Percentiles rank a stretch among this genome's conserved stretches.
phyloP scores from a whole-genome alignment of 2,329 filamentous ascomycete genomes.

The Paracorniculantispora psalliotae region DNA sequence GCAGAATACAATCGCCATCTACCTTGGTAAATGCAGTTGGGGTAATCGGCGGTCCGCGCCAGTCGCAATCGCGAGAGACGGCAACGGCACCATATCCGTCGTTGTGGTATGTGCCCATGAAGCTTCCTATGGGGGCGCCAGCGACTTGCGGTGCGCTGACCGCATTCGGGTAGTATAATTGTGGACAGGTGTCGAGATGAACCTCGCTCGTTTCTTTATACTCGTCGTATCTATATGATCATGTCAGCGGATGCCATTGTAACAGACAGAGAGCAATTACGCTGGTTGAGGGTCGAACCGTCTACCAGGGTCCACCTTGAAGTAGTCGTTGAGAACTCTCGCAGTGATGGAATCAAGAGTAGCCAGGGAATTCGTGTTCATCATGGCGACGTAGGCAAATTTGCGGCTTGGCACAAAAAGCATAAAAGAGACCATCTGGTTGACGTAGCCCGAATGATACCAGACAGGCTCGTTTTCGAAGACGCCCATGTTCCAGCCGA shows the following conservation, averaged over 20 bases:
- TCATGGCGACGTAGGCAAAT: slow-evolving; percentile 23
- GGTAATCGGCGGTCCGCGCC: slow-evolving; percentile 11
- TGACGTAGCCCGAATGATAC: slow-evolving; percentile 22
- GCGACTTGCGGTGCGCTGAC: slow-evolving; percentile 24
- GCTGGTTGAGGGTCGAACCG: slow-evolving; percentile 15
- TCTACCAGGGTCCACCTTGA: slow-evolving; percentile 15
- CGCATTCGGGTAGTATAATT: slow-evolving; percentile 16
- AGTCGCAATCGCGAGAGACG: slow-evolving; percentile 17
- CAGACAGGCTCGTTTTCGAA: slow-evolving; percentile 21
- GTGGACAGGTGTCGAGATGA: slow-evolving; percentile 18
- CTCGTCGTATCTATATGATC: neutral
- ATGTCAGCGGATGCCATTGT: neutral
- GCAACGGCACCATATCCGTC: slow-evolving; percentile 19
- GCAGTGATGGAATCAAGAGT: slow-evolving; percentile 19
- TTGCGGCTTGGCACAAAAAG: slow-evolving; percentile 22
- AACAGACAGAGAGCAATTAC: slow-evolving; percentile 5
- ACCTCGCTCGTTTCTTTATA: neutral
- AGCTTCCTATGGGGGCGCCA: slow-evolving; percentile 35
- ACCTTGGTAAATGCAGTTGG: slow-evolving; percentile 13
- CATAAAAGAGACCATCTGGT: slow-evolving; percentile 23
- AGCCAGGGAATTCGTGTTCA: slow-evolving; percentile 18
- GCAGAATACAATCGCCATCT: slow-evolving; percentile 16
- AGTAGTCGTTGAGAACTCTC: slow-evolving; percentile 21
- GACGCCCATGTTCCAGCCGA: slow-evolving; percentile 22
- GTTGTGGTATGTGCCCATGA: slow-evolving; percentile 37